Evolutionary conservation across 202 grass and related monocot species (phyloP), one percentile per base, ranked within the genome.

Genomic region (Setaria viridis): DNA sequence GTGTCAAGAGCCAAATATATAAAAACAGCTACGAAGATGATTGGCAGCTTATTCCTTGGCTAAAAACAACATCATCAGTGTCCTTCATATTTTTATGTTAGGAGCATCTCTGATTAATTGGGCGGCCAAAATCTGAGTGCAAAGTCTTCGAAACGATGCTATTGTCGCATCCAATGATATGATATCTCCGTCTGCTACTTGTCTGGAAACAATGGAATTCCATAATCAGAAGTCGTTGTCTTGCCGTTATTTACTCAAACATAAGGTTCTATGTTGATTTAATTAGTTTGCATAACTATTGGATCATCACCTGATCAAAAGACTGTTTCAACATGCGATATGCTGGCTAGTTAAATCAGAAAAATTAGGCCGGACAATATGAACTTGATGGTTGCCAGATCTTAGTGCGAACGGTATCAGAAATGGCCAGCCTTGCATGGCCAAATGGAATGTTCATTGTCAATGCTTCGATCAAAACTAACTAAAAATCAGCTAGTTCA

Each of bases 151-250:
- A 82, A 59, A 46, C 37, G 14, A 82, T 12, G 51, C 43, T 59
- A 82, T 82, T 82, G 53, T 82, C 79, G 79, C 66, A 71, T 82
- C 66, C 79, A 70, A 56, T 82, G 66, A 81, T 81, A 57, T 70
- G 79, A 57, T 71, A 82, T 82, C 79, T 19, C 13, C 51, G 14
- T 71, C 51, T 82, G 79, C 17, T 82, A 82, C 79, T 59, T 70
- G 66, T 70, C 66, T 71, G 79, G 79, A 82, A 82, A 82, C 79
- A 82, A 33, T 6, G 65, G 79, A 59, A 59, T 81, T 41, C 45
- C n/a, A 46, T 82, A 70, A 59, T 71, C 51, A 46, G 7, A 74
- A 34, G 67, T 82, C 79, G 1, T 58, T 71, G 66, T 70, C 79
- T 14, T 70, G 35, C 35, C 14, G 35, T 71, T 33, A 11, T 82